These are phyloP conservation scores for Aspergillus fischeri DNA, from an alignment of 2,329 filamentous ascomycete species.

Conservation along the genomic window DNA sequence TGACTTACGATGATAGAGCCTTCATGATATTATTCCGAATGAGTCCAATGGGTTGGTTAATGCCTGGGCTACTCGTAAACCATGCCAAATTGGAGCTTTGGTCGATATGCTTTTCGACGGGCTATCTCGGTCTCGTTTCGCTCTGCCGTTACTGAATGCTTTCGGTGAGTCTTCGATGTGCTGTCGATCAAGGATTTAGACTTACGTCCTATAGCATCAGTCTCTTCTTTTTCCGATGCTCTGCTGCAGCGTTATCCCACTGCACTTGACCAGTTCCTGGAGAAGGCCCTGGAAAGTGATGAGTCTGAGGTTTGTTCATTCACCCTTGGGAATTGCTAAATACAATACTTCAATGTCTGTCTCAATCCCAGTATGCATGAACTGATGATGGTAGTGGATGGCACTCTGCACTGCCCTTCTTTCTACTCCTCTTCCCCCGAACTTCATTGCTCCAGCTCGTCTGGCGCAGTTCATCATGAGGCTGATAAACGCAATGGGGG, in stretches of 20 bases:
- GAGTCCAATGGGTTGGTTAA: slow-evolving; percentile 35
- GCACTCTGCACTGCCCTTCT: slow-evolving; percentile 31
- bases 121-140: slow-evolving; percentile 49
- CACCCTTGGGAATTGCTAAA: background rate
- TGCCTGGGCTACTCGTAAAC: slow-evolving; percentile 46
- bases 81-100: slow-evolving; percentile 47
- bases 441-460: slow-evolving; percentile 28
- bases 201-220: slow-evolving; percentile 22
- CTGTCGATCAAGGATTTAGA: background rate
- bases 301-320: slow-evolving; percentile 26
- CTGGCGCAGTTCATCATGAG: slow-evolving; percentile 31
- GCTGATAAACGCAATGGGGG: slow-evolving; percentile 25
- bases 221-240: slow-evolving; percentile 28
- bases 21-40: slow-evolving; percentile 24
- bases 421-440: slow-evolving; percentile 29
- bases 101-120: slow-evolving; percentile 46
- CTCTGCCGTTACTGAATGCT: slow-evolving; percentile 46
- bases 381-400: slow-evolving; percentile 23
- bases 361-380: background rate
- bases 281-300: slow-evolving; percentile 23
- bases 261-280: slow-evolving; percentile 33
- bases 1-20: slow-evolving; percentile 22
- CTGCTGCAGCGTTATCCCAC: slow-evolving; percentile 30
- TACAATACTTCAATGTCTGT: background rate
- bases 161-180: slow-evolving; percentile 38